A percentile compares a stretch with the other conserved stretches of the same genome.
These are phyloP conservation scores for Tubosaeta sp. DNA, from an alignment of 768 basidiomycete species.

Conservation along the genomic window DNA sequence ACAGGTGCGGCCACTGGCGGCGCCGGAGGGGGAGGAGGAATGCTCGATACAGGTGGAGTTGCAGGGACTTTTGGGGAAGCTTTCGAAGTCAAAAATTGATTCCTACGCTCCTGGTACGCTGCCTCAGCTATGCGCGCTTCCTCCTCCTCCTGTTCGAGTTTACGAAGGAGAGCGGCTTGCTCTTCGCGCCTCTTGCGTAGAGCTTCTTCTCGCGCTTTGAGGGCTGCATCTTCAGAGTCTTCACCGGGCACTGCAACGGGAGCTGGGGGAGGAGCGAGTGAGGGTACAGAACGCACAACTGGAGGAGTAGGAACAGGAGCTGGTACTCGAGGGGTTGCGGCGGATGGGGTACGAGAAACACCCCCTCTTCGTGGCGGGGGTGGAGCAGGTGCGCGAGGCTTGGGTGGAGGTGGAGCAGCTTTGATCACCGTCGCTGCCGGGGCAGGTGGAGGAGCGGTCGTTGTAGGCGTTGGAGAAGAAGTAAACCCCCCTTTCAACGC, in stretches of 20 bases:
- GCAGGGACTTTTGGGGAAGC: slow-evolving; percentile 28
- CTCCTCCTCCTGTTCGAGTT: slow-evolving; percentile 65
- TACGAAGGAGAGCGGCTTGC: slow-evolving; percentile 63
- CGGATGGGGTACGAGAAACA: slow-evolving; percentile 9
- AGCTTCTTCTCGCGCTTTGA: slow-evolving; percentile 66
- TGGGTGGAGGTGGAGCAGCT: slow-evolving; percentile 33
- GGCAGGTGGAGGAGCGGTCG: slow-evolving; percentile 41
- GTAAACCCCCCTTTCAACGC: slow-evolving; percentile 49
- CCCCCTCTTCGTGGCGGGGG: slow-evolving; percentile 30
- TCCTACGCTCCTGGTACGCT: slow-evolving; percentile 31
- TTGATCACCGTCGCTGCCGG: slow-evolving; percentile 32
- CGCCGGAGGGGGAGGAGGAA: slow-evolving; percentile 34
- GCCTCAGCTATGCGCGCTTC: slow-evolving; percentile 49
- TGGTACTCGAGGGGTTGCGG: slow-evolving; percentile 23
- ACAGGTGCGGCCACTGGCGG: slow-evolving; percentile 26
- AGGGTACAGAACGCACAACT: slow-evolving; percentile 42
- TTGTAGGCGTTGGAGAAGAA: slow-evolving; percentile 40
- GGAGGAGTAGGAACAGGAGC: slow-evolving; percentile 22
- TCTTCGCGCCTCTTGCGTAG: slow-evolving; percentile 71
- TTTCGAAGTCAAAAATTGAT: slow-evolving; percentile 37
- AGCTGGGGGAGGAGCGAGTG: slow-evolving; percentile 41
- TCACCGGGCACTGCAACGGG: slow-evolving; percentile 40
- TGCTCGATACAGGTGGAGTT: slow-evolving; percentile 17
- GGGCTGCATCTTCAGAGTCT: slow-evolving; percentile 73
- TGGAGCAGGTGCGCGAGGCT: slow-evolving; percentile 35